Evolutionary conservation across 805 yeast species (phyloP).

Genomic region (Candida patagonica): DNA sequence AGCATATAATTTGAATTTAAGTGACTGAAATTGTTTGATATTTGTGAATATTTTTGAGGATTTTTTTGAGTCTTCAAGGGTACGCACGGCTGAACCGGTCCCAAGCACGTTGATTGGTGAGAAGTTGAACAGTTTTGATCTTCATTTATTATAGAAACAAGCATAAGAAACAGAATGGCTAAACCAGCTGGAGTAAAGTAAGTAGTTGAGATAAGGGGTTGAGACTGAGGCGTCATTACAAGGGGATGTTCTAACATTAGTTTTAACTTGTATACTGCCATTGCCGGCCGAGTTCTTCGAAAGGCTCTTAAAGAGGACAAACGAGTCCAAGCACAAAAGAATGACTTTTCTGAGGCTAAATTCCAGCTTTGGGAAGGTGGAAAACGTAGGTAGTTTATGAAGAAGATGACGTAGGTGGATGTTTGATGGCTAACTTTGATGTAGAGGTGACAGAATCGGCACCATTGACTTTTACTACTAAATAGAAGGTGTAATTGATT

Average conservation of each 20-base stretch:
- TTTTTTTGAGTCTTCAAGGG: not conserved
- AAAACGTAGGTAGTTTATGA: slow-evolving; percentile 23
- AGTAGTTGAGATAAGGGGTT: slow-evolving; percentile 8
- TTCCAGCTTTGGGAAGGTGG: slow-evolving; percentile 69
- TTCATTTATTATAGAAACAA: not conserved
- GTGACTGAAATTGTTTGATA: too few relatives aligned
- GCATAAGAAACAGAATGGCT: slow-evolving; percentile 11
- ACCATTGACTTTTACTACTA: too few relatives aligned
- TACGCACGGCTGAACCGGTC: not conserved
- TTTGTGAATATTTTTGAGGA: not conserved
- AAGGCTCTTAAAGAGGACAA: slow-evolving; percentile 78
- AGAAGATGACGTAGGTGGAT: too few relatives aligned
- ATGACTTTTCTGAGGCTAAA: slow-evolving; percentile 67
- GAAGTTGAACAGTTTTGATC: not conserved
- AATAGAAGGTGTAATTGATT: too few relatives aligned
- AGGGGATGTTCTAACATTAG: too few relatives aligned
- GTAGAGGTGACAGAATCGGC: too few relatives aligned
- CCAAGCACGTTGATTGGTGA: slow-evolving; percentile 5
- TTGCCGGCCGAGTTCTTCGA: slow-evolving; percentile 86
- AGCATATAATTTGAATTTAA: slow-evolving; percentile 14
- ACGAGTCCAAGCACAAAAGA: slow-evolving; percentile 58
- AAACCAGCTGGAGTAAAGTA: slow-evolving; percentile 29
- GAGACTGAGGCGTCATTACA: too few relatives aligned
- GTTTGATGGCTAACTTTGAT: too few relatives aligned
- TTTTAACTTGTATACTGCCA: slow-evolving; percentile 80